Evolutionary conservation across 2,329 filamentous ascomycete genomes (phyloP).

Genomic region (Aspergillus sp.): DNA sequence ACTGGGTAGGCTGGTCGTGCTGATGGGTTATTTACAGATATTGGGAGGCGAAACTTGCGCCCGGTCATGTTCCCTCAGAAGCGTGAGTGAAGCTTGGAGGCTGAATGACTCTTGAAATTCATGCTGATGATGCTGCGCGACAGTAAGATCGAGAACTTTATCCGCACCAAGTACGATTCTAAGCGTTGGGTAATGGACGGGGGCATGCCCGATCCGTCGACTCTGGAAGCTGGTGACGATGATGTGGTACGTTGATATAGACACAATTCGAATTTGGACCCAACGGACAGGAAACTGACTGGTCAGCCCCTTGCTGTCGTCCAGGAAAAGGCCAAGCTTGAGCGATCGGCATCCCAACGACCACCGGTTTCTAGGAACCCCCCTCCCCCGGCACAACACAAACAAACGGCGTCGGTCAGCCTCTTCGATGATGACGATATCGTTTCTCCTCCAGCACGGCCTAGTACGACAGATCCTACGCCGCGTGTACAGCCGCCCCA

Average conservation of each 20-base stretch:
- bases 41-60: conserved; percentile 91
- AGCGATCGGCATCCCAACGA: conserved; percentile 52
- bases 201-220: conserved; percentile 83
- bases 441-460: conserved; percentile 56
- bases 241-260: conserved; percentile 52
- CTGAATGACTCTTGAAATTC: neutral
- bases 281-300: conserved; percentile 14
- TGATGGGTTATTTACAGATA: conserved; percentile 44
- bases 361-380: conserved; percentile 40
- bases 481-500: conserved; percentile 58
- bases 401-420: conserved; percentile 53
- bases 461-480: conserved; percentile 64
- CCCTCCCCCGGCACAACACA: conserved; percentile 37
- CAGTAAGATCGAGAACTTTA: conserved; percentile 98
- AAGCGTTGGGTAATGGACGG: conserved; percentile 99
- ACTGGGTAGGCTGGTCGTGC: neutral
- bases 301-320: conserved; percentile 58
- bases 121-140: conserved; percentile 7
- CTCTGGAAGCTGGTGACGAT: conserved; percentile 80
- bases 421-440: conserved; percentile 70
- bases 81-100: conserved; percentile 42
- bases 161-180: conserved; percentile 96
- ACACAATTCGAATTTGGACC: neutral
- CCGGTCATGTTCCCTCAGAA: conserved; percentile 88
- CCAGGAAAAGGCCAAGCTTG: conserved; percentile 63